Conservation (phyloP, 768 basidiomycete species). For the Pleurotus sapidus region DNA sequence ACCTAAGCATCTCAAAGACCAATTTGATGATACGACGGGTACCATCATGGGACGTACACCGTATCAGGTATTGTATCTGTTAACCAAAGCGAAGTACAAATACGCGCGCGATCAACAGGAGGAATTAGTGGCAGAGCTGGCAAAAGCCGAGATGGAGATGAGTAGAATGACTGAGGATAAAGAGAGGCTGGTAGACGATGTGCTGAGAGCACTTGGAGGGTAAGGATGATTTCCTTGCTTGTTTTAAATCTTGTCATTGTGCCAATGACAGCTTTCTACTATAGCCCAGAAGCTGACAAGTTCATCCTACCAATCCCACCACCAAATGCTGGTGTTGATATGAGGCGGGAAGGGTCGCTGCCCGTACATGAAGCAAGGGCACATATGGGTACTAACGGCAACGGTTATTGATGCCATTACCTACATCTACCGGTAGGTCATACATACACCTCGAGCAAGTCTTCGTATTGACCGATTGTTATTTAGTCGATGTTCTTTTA, state of each 20-base stretch:
- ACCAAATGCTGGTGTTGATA: constrained; percentile 1
- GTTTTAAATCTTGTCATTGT: not conserved
- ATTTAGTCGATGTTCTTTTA: too few species aligned
- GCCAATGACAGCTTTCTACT: not conserved
- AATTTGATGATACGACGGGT: constrained; percentile 55
- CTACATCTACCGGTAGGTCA: too few species aligned
- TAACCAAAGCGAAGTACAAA: constrained; percentile 74
- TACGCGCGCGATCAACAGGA: constrained; percentile 70
- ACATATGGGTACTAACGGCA: not conserved
- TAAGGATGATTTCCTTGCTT: constrained; percentile 23
- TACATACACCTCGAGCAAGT: too few species aligned
- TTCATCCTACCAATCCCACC: constrained; percentile 17
- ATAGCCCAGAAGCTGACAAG: constrained; percentile 21
- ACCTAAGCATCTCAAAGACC: constrained; percentile 45
- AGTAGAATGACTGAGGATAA: constrained; percentile 55
- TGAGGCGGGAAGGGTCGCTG: not conserved
- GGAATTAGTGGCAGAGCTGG: constrained; percentile 62
- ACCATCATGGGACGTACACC: constrained; percentile 70
- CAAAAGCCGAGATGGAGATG: constrained; percentile 47
- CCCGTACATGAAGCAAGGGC: not conserved
- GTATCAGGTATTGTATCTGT: constrained; percentile 66
- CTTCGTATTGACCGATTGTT: too few species aligned
- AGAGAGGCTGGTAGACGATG: constrained; percentile 55
- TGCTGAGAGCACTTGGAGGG: constrained; percentile 52
- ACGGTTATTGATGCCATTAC: not conserved